Evolutionary conservation across 164 flowering plant genomes (phyloP).

Genomic region (Aristolochia californica): DNA sequence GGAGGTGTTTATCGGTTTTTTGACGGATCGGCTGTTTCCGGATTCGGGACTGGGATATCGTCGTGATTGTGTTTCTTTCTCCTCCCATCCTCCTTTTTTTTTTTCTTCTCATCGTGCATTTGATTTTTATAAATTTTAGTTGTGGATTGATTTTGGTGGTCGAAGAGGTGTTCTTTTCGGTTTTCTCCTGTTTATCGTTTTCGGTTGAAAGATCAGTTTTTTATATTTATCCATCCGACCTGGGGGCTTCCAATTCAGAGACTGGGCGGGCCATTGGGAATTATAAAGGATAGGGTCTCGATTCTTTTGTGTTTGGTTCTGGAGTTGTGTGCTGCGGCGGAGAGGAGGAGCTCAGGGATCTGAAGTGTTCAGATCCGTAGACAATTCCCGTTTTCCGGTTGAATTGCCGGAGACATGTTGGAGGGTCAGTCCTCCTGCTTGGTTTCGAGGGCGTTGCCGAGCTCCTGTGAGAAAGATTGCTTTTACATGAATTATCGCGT

Average conservation of each 20-base stretch:
- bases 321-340: slow-evolving; percentile 5
- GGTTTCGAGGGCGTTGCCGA: slow-evolving; percentile 23
- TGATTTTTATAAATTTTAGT: too few species aligned
- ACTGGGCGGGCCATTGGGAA: neutral
- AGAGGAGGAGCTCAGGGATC: slow-evolving; percentile 16
- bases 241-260: neutral
- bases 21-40: too few species aligned
- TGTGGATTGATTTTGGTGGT: too few species aligned
- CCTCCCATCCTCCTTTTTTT: too few species aligned
- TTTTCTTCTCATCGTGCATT: too few species aligned
- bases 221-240: neutral
- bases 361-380: slow-evolving; percentile 4
- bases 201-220: slow-evolving; percentile 6
- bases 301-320: slow-evolving; percentile 2
- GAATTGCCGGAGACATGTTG: slow-evolving; percentile 18
- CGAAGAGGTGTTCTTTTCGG: neutral
- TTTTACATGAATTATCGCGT: slow-evolving; percentile 18
- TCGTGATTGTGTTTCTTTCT: too few species aligned
- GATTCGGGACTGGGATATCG: too few species aligned
- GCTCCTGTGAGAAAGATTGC: slow-evolving; percentile 28
- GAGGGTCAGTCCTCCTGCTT: slow-evolving; percentile 21
- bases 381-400: slow-evolving; percentile 6
- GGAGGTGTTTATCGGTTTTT: too few species aligned
- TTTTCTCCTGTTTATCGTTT: neutral
- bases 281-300: slow-evolving; percentile 1